Percentiles rank a stretch among this genome's conserved stretches.
These are phyloP conservation scores for Tubosaeta sp. DNA, from an alignment of 768 basidiomycete species.

Conservation along the genomic window DNA sequence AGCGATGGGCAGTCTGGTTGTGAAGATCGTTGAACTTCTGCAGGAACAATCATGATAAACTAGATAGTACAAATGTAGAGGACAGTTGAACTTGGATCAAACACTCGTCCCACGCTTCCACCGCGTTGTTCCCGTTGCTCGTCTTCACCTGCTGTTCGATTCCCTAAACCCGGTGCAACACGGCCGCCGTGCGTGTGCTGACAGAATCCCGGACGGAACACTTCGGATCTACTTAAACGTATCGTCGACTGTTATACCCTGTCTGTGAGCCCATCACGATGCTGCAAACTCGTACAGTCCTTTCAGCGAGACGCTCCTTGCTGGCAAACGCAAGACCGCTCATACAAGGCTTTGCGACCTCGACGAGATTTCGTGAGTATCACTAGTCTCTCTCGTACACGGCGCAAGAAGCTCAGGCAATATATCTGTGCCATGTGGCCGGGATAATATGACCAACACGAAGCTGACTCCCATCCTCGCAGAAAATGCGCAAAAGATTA, in stretches of 20 bases:
- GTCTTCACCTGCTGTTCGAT: neutral
- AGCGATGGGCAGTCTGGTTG: slow-evolving; percentile 67
- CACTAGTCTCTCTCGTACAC: neutral
- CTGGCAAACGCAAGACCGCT: slow-evolving; percentile 18
- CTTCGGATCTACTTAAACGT: slow-evolving; percentile 6
- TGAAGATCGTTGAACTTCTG: slow-evolving; percentile 50
- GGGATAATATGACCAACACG: neutral
- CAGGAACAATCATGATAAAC: slow-evolving; percentile 10
- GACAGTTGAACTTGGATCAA: too few relatives aligned
- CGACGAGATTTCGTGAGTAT: slow-evolving; percentile 28
- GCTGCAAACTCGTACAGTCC: slow-evolving; percentile 22
- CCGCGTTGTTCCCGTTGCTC: slow-evolving; percentile 10
- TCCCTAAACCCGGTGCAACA: slow-evolving; percentile 14
- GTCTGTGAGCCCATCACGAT: slow-evolving; percentile 11
- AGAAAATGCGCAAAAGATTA: slow-evolving; percentile 52
- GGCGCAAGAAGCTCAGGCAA: too few relatives aligned
- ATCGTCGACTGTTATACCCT: slow-evolving; percentile 13
- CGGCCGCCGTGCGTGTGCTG: slow-evolving; percentile 18
- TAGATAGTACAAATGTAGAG: too few relatives aligned
- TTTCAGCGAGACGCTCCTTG: slow-evolving; percentile 24
- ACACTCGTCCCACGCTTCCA: slow-evolving; percentile 16
- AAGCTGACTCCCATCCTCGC: slow-evolving; percentile 2
- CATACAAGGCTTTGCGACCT: slow-evolving; percentile 27
- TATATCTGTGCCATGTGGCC: neutral
- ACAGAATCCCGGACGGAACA: slow-evolving; percentile 6